phyloP scores from a whole-genome alignment of 345 rosid species.

The Lepidium aucheri region DNA sequence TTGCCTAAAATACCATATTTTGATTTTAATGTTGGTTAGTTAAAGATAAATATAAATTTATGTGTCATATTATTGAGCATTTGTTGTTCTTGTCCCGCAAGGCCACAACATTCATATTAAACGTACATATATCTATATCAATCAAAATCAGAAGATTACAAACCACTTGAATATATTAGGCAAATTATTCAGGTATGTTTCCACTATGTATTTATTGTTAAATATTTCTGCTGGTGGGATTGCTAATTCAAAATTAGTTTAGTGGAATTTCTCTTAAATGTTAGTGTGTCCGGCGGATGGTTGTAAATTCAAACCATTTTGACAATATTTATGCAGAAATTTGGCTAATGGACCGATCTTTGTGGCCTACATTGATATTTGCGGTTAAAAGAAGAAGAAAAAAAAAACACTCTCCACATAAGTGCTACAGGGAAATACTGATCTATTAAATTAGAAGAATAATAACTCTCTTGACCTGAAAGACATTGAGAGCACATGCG shows the following conservation, averaged over 20 bases:
- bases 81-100: slow-evolving; percentile 16
- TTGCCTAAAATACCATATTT: slow-evolving; percentile 1
- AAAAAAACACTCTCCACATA: no score
- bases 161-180: slow-evolving; percentile 17
- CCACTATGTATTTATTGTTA: slow-evolving; percentile 9
- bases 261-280: no score
- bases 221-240: neutral
- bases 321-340: no score
- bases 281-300: no score
- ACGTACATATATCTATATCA: neutral
- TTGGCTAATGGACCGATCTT: no score
- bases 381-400: no score
- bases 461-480: neutral
- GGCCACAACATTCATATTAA: neutral
- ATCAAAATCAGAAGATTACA: neutral
- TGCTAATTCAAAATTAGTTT: no score
- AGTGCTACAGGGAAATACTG: neutral
- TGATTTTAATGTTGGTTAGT: neutral
- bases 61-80: slow-evolving; percentile 11
- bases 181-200: slow-evolving; percentile 11
- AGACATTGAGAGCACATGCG: neutral
- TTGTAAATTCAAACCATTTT: no score
- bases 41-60: neutral
- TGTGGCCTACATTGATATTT: no score
- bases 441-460: neutral